Evolutionary conservation across 1,284 basidiomycete genomes (phyloP).

Genomic region (Pseudozyma sp.): DNA sequence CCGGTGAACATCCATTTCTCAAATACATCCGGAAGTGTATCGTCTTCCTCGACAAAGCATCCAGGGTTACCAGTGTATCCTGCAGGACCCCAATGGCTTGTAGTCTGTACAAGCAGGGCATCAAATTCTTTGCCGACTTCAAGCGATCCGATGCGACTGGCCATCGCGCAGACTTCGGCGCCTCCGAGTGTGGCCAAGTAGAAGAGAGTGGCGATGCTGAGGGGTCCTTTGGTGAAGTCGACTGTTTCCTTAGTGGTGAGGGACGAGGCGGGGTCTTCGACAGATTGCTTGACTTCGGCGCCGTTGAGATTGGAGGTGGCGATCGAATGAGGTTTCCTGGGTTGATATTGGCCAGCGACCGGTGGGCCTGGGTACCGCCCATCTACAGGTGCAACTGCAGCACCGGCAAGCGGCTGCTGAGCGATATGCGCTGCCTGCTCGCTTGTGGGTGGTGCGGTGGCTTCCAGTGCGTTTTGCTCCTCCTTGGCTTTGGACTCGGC

Average conservation of each 20-base stretch:
- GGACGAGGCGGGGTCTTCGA: slow-evolving; percentile 36
- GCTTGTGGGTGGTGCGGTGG: slow-evolving; percentile 23
- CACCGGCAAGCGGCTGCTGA: slow-evolving; percentile 32
- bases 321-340: slow-evolving; percentile 37
- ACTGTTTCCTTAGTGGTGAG: slow-evolving; percentile 20
- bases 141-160: slow-evolving; percentile 81
- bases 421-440: slow-evolving; percentile 23
- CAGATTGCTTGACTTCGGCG: slow-evolving; percentile 23
- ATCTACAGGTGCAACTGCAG: slow-evolving; percentile 24
- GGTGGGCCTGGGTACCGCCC: slow-evolving; percentile 46
- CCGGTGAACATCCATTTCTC: slow-evolving; percentile 67
- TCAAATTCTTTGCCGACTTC: slow-evolving; percentile 87
- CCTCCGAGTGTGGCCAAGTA: slow-evolving; percentile 93
- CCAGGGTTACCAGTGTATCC: slow-evolving; percentile 73
- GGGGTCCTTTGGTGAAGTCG: slow-evolving; percentile 75
- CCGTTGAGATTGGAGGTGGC: slow-evolving; percentile 41
- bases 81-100: slow-evolving; percentile 69
- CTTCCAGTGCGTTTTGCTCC: slow-evolving; percentile 17
- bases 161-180: slow-evolving; percentile 82
- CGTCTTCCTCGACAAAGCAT: slow-evolving; percentile 73
- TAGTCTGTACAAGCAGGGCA: slow-evolving; percentile 79
- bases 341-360: slow-evolving; percentile 46
- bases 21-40: slow-evolving; percentile 68
- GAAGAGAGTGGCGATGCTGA: slow-evolving; percentile 81
- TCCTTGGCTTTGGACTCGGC: slow-evolving; percentile 44